These are phyloP conservation scores for Linnemannia hyalina DNA, from an alignment of 192 early-diverging fungal genomes.

Conservation along the genomic window DNA sequence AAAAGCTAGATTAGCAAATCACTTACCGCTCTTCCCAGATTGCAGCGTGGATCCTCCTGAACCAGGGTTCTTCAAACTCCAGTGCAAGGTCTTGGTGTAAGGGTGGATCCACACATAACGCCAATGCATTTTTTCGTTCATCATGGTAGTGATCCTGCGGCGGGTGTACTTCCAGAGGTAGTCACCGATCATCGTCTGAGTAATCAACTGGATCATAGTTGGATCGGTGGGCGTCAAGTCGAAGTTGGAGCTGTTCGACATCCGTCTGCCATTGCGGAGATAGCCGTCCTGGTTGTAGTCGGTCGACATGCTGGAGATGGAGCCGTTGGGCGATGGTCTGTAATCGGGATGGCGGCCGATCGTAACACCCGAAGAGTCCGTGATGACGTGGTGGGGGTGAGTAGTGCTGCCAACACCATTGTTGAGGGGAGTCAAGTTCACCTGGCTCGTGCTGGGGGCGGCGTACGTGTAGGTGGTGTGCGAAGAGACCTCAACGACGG, in stretches of 20 bases:
- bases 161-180: constrained; percentile 82
- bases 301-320: constrained; percentile 49
- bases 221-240: constrained; percentile 62
- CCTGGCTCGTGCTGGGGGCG: constrained; percentile 13
- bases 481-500: constrained; percentile 34
- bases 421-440: constrained; percentile 7
- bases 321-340: constrained; percentile 31
- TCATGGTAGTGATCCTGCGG: constrained; percentile 59
- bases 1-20: neutral
- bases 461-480: constrained; percentile 31
- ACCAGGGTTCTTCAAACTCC: constrained; percentile 75
- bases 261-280: constrained; percentile 26
- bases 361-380: constrained; percentile 31
- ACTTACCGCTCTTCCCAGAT: constrained; percentile 64
- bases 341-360: constrained; percentile 28
- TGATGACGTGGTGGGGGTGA: constrained; percentile 26
- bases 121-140: constrained; percentile 73
- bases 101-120: constrained; percentile 89
- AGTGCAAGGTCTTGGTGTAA: constrained; percentile 83
- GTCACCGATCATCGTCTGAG: constrained; percentile 85
- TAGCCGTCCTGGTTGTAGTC: constrained; percentile 38
- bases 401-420: neutral
- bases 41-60: constrained; percentile 55
- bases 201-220: constrained; percentile 76
- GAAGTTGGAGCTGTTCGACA: constrained; percentile 34